Conservation (phyloP, 2,329 filamentous ascomycete species). For the Epichloe festucae region DNA sequence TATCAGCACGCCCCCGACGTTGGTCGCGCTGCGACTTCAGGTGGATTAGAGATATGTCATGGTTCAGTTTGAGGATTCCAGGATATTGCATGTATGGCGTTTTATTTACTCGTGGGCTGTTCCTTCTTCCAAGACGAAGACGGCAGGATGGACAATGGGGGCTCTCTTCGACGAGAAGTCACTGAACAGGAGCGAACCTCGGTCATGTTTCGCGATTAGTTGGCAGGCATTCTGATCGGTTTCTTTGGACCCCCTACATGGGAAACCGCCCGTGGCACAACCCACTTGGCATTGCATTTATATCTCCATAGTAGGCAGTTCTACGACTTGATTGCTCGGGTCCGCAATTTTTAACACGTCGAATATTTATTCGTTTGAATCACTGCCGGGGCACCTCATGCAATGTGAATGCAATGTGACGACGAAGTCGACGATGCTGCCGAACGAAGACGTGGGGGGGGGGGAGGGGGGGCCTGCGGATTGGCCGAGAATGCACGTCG, state of each 20-base stretch:
- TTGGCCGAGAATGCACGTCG: background rate
- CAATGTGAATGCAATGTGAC: background rate
- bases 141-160: background rate
- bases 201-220: background rate
- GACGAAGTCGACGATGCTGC: background rate
- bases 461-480: background rate
- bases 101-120: background rate
- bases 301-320: background rate
- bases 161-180: background rate
- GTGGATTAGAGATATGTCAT: background rate
- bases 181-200: background rate
- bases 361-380: background rate
- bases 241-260: background rate
- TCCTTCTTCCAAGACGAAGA: background rate
- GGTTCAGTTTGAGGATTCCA: conserved; percentile 2
- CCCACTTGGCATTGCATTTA: conserved; percentile 1
- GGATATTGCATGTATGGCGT: conserved; percentile 7
- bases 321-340: background rate
- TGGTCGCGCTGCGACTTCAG: background rate
- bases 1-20: background rate
- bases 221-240: background rate
- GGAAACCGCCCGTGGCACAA: conserved; percentile 5
- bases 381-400: background rate
- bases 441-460: background rate
- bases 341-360: too few relatives aligned